A percentile compares a stretch with the other conserved stretches of the same genome.
Conservation (phyloP, 106 monocot genomes). For the Phalaenopsis equestris region DNA sequence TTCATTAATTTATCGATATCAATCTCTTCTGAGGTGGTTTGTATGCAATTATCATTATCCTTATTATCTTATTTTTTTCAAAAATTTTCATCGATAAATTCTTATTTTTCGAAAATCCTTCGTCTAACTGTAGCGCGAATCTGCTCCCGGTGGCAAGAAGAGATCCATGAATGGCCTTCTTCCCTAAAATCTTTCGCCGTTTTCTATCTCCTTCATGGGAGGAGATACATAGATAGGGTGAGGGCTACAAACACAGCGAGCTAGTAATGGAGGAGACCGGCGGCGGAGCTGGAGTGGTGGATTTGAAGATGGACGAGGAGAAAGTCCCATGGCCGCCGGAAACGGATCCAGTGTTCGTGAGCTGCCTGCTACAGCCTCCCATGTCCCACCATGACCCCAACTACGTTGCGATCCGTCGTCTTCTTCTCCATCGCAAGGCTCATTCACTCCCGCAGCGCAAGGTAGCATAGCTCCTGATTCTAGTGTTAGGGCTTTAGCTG, state of each 20-base stretch:
- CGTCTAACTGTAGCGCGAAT: not conserved
- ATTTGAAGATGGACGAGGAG: not conserved
- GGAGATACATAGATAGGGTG: slow-evolving; percentile 2
- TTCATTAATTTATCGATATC: no score
- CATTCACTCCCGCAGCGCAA: slow-evolving; percentile 35
- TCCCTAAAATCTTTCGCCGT: not conserved
- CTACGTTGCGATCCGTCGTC: slow-evolving; percentile 67
- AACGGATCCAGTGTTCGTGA: slow-evolving; percentile 40
- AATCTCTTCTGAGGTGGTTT: no score
- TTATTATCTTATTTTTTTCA: no score
- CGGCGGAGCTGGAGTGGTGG: slow-evolving; percentile 10
- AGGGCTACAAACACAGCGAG: not conserved
- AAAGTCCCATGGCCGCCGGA: not conserved
- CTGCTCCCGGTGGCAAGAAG: not conserved
- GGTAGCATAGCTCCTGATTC: slow-evolving; percentile 24
- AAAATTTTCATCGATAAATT: no score
- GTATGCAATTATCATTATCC: no score
- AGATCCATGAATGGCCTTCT: slow-evolving; percentile 6
- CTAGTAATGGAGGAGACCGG: slow-evolving; percentile 19
- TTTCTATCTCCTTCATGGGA: slow-evolving; percentile 8
- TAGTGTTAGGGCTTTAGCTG: not conserved
- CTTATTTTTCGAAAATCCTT: not conserved
- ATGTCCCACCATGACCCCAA: slow-evolving; percentile 36
- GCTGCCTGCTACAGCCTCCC: slow-evolving; percentile 82
- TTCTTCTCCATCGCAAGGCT: slow-evolving; percentile 65